Percentiles rank a stretch among this genome's conserved stretches.
These are phyloP conservation scores for Kluyveromyces dobzhanskii DNA, from an alignment of 805 yeast species.

Conservation along the genomic window DNA sequence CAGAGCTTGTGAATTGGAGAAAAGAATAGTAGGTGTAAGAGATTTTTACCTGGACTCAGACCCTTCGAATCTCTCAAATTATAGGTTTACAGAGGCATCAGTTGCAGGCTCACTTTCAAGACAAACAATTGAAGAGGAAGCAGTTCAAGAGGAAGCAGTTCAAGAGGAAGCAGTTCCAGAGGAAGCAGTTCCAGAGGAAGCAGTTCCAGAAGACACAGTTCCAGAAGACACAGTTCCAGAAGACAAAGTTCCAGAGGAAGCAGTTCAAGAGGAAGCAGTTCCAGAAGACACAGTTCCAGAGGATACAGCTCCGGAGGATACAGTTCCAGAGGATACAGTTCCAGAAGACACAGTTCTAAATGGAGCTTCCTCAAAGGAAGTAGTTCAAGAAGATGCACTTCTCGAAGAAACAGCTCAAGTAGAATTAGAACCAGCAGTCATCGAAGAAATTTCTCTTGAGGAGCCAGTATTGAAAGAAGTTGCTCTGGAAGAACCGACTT, in stretches of 20 bases:
- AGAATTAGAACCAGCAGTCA: slow-evolving; percentile 5
- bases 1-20: slow-evolving; percentile 83
- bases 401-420: slow-evolving; percentile 1
- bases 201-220: slow-evolving; percentile 1
- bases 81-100: slow-evolving; percentile 36
- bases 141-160: neutral
- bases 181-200: slow-evolving; percentile 1
- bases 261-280: slow-evolving; percentile 4
- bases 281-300: slow-evolving; percentile 9
- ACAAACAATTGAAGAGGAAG: too few relatives aligned
- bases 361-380: slow-evolving; percentile 9
- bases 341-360: slow-evolving; percentile 8
- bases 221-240: slow-evolving; percentile 6
- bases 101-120: too few relatives aligned
- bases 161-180: neutral
- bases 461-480: slow-evolving; percentile 1
- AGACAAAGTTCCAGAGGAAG: neutral
- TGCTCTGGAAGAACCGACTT: neutral
- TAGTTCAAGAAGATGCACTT: neutral
- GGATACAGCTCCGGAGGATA: slow-evolving; percentile 8
- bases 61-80: slow-evolving; percentile 34
- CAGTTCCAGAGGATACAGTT: slow-evolving; percentile 1
- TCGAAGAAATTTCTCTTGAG: slow-evolving; percentile 3
- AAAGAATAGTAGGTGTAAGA: slow-evolving; percentile 87
- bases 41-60: slow-evolving; percentile 65